These are phyloP conservation scores for Candida ascalaphidarum DNA, from an alignment of 805 yeast species.

Conservation along the genomic window DNA sequence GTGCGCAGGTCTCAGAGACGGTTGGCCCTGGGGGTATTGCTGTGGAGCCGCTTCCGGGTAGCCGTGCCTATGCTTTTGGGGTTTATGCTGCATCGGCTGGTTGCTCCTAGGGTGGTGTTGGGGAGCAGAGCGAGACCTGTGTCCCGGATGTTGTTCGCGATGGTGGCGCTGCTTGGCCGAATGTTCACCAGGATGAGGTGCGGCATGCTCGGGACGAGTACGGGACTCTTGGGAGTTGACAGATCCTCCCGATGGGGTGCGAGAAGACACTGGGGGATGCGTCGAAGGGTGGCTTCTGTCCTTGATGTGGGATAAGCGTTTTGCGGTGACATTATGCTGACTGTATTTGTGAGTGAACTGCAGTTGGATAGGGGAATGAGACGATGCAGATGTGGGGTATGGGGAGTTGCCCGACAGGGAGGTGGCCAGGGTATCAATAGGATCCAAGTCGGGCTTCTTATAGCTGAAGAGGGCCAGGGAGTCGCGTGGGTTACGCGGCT, in stretches of 20 bases:
- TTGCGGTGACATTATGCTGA: constrained; percentile 5
- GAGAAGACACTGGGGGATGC: too few species aligned
- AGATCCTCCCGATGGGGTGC: not conserved
- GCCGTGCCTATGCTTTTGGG: constrained; percentile 1
- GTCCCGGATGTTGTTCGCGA: not conserved
- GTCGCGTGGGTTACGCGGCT: constrained; percentile 12
- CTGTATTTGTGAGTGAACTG: constrained; percentile 6
- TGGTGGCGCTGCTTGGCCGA: constrained; percentile 1
- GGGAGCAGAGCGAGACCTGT: not conserved
- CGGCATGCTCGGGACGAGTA: too few species aligned
- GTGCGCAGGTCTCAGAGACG: not conserved
- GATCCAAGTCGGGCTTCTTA: constrained; percentile 15
- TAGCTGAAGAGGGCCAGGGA: constrained; percentile 30
- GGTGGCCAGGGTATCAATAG: not conserved
- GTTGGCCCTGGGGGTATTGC: not conserved
- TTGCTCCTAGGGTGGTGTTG: constrained; percentile 2
- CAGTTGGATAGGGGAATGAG: constrained; percentile 4
- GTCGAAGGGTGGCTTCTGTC: too few species aligned
- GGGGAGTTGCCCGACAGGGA: constrained; percentile 10
- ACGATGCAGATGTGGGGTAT: constrained; percentile 9
- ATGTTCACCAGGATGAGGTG: too few species aligned
- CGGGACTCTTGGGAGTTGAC: not conserved
- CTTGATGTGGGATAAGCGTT: not conserved
- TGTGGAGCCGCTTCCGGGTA: constrained; percentile 1
- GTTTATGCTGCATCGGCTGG: not conserved